phyloP scores from a whole-genome alignment of 2,329 filamentous ascomycete species.

The Magnaporthiopsis incrustans region DNA sequence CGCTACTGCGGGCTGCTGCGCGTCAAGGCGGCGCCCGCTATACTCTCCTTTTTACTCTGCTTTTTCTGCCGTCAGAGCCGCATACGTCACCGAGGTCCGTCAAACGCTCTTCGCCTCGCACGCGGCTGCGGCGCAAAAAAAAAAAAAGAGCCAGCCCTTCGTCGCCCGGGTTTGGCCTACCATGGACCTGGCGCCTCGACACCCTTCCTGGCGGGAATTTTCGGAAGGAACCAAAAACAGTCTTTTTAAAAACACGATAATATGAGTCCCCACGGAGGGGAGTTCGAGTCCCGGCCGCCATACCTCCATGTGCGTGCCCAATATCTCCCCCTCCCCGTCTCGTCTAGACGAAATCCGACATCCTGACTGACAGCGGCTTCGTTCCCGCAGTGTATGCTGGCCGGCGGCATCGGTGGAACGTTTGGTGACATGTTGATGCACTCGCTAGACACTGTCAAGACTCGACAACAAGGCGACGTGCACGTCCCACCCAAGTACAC shows the following conservation, averaged over 20 bases:
- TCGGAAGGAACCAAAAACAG: conserved; percentile 10
- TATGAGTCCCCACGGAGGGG: conserved; percentile 33
- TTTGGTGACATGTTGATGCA: conserved; percentile 98
- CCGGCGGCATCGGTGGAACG: conserved; percentile 84
- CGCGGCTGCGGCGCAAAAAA: neutral
- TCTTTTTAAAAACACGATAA: conserved; percentile 17
- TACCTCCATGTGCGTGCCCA: conserved; percentile 49
- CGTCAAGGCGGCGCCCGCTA: neutral
- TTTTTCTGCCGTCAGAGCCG: neutral
- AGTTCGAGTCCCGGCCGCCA: conserved; percentile 50
- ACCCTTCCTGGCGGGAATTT: conserved; percentile 13
- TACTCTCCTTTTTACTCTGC: neutral
- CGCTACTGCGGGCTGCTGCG: neutral
- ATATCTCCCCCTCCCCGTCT: neutral
- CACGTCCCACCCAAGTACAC: conserved; percentile 89
- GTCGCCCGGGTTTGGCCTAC: conserved; percentile 2
- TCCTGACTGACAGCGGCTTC: conserved; percentile 8
- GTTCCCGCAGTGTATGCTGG: conserved; percentile 72
- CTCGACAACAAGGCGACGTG: conserved; percentile 91
- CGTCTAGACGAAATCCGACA: neutral
- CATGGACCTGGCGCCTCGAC: neutral
- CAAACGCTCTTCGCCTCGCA: neutral
- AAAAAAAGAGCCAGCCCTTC: neutral
- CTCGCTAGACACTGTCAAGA: conserved; percentile 97
- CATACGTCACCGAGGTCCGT: neutral